Evolutionary conservation across 2,329 filamentous ascomycete genomes (phyloP).

Genomic region (Hymenoscyphus occultus): DNA sequence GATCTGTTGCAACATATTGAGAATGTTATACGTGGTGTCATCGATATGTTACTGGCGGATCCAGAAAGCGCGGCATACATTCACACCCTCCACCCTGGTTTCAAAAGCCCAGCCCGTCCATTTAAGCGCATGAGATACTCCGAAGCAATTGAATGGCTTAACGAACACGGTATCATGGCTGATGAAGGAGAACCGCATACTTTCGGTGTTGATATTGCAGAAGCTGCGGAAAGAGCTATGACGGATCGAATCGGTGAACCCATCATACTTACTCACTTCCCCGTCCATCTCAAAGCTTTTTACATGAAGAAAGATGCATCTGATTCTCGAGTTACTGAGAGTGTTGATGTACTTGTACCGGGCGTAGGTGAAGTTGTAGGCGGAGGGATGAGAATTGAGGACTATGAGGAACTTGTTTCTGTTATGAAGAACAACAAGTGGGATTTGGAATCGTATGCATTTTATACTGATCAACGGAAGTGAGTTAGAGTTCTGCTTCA

Average conservation of each 20-base stretch:
- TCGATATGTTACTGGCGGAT: background rate
- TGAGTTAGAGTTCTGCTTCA: background rate
- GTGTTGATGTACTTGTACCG: background rate
- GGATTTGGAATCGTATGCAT: background rate
- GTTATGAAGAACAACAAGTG: conserved; percentile 1
- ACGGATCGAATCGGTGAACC: background rate
- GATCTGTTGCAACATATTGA: background rate
- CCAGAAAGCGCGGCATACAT: background rate
- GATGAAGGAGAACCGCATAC: background rate
- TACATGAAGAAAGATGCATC: background rate
- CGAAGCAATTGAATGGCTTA: background rate
- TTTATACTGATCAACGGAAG: conserved; percentile 1
- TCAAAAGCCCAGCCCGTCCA: background rate
- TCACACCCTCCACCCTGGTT: background rate
- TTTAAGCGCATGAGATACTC: conserved; percentile 1
- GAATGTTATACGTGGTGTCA: background rate
- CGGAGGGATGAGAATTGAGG: conserved; percentile 1
- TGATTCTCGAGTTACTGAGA: background rate
- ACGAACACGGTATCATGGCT: background rate
- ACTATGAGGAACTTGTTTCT: background rate
- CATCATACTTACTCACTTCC: background rate
- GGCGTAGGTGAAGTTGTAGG: background rate
- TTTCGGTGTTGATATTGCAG: background rate
- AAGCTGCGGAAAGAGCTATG: background rate
- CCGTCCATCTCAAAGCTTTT: background rate